Evolutionary conservation across 345 rosid species (phyloP), one percentile per base, ranked within the genome.

Genomic region (Hirschfeldia incana): DNA sequence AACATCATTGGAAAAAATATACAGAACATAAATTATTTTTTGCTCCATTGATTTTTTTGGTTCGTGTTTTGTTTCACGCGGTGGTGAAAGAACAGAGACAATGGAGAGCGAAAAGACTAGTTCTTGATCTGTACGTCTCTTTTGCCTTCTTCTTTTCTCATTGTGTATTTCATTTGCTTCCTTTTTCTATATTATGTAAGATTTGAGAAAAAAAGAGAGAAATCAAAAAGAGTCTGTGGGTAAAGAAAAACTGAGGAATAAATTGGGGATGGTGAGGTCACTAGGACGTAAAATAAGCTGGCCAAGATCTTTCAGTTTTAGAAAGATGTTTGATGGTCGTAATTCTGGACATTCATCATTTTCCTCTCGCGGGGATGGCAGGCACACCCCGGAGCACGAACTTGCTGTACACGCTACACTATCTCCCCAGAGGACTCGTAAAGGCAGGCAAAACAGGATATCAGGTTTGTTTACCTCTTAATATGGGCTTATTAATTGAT

Each of bases 191-290:
- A 0, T 16, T 49, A 36, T 26, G 33, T 29, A 37, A 29, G 6
- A 39, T 51, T 13, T 64, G 58, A 69, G 79, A 53, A 44, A 51
- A 5, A 46, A 49, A 12, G 58, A 49, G 57, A 78, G 6, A 77
- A 10, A 34, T 1, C 30, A 17, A 39, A 39, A 30, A 59, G 13
- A 57, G 62, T 6, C 51, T 28, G 69, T 77, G 74, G 5, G 61
- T 69, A 73, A 62, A 73, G 9, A 59, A 46, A 58, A 78, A 64
- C 3, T 32, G 74, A 67, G 82, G 74, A 34, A 42, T 78, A 49
- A 53, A 7, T 13, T 79, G 71, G 79, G 71, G 70, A 92, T 92
- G 96, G 92, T 90, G 75, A 82, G 85, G 65, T 77, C 95, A 64
- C 76, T 89, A 39, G 84, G 84, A 34, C 89, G 84, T 6, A 87